A percentile compares a stretch with the other conserved stretches of the same genome.
phyloP scores from a whole-genome alignment of 129 eudicot species.

The Helichrysum umbraculigerum region DNA sequence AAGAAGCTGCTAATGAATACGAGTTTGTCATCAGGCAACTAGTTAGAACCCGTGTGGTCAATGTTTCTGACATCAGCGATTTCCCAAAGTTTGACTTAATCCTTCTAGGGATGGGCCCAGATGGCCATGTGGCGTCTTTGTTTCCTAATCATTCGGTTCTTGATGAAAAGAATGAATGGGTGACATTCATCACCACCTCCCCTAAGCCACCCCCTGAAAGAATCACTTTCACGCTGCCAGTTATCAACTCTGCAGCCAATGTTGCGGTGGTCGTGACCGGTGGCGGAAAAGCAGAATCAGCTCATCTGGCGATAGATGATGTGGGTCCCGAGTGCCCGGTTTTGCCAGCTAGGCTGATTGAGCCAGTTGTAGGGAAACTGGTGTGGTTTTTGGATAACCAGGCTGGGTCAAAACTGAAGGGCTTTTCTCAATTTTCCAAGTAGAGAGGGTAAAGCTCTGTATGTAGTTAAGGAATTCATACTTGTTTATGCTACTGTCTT shows the following conservation, averaged over 20 bases:
- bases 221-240: slow-evolving; percentile 80
- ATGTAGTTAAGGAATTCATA: slow-evolving; percentile 36
- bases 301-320: slow-evolving; percentile 49
- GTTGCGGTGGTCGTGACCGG: slow-evolving; percentile 78
- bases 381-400: slow-evolving; percentile 83
- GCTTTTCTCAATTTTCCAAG: slow-evolving; percentile 50
- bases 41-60: slow-evolving; percentile 74
- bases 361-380: slow-evolving; percentile 68
- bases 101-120: slow-evolving; percentile 82
- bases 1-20: slow-evolving; percentile 78
- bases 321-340: slow-evolving; percentile 45
- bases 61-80: slow-evolving; percentile 71
- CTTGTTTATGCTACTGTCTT: slow-evolving; percentile 13
- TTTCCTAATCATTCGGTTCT: slow-evolving; percentile 70
- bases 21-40: slow-evolving; percentile 82
- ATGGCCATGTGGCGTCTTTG: slow-evolving; percentile 83
- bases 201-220: slow-evolving; percentile 89
- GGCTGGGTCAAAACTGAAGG: slow-evolving; percentile 73
- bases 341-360: slow-evolving; percentile 80
- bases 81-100: slow-evolving; percentile 87
- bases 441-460: slow-evolving; percentile 35
- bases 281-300: slow-evolving; percentile 66
- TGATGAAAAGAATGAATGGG: slow-evolving; percentile 70
- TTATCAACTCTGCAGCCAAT: slow-evolving; percentile 82
- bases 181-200: slow-evolving; percentile 66